Base-by-base conservation (phyloP, 1,284 basidiomycete genomes). In the Phylloboletellus chloephorus region DNA sequence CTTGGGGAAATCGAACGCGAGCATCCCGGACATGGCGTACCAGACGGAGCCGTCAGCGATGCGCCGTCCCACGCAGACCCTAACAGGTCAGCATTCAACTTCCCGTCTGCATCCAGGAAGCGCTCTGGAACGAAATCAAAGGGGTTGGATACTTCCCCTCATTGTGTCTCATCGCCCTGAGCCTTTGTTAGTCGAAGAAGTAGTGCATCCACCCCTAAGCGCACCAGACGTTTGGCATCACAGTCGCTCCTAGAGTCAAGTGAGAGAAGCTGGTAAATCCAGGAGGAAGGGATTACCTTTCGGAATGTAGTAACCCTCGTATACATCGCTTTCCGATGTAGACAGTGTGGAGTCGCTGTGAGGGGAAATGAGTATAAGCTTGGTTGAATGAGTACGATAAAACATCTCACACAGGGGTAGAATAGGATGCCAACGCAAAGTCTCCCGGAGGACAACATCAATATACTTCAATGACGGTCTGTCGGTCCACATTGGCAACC, bases 161-260 rank as follows among this genome's bases (percentile, higher is more conserved):
- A 39, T 61, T 52, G 13, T 51, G 54, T 16, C 51, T 37, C 45
- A 61, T 56, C 23, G 49, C 59, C 55, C 56, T 66, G 13, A 2
- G 19, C 12, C 26, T 5, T 3, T 25, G 8, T 31, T 35, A 33
- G 31, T 15, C 19, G 8, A 25, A 39, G 12, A 15, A 11, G 5
- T 26, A 17, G 8, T 3, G 8, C 28, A 23, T 15, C 10, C 15
- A 20, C 20, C 13, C 8, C n/a, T 21, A 17, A n/a, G 33, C 52
- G 12, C 13, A 60, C 60, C 63, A 62, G 19, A 54, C 35, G 36
- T 64, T 65, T 7, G 50, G 48, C 11, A 56, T 36, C 28, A 60
- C 32, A 4, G 42, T 49, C 8, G 54, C 43, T 2, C 57, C 58
- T 57, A 13, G 17, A 7, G 32, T 19, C 31, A 19, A 11, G 23